Conservation (phyloP, 768 basidiomycete species). For the Calvatia gigantea region DNA sequence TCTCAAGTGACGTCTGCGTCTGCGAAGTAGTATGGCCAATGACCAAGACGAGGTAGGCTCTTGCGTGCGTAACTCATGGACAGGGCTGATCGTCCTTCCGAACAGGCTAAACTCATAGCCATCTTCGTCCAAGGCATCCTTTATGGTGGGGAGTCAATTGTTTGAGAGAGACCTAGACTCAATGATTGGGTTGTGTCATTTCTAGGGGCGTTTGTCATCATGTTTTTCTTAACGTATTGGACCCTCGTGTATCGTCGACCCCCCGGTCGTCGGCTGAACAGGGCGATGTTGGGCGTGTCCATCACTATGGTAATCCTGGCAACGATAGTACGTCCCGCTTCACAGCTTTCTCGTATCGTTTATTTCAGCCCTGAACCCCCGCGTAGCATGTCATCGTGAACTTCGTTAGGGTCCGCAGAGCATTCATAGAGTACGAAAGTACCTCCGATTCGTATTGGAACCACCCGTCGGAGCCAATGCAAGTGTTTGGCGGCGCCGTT, state of each 20-base stretch:
- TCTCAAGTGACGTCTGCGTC: not conserved
- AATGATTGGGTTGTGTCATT: not conserved
- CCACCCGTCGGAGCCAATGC: constrained; percentile 24
- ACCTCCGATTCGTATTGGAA: constrained; percentile 22
- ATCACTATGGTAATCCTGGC: constrained; percentile 26
- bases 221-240: constrained; percentile 23
- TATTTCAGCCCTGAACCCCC: not conserved
- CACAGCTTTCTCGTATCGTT: not conserved
- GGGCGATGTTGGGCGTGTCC: constrained; percentile 24
- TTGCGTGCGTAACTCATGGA: not conserved
- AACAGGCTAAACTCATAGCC: constrained; percentile 20
- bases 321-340: constrained; percentile 20
- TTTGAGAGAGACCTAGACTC: not conserved
- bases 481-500: constrained; percentile 28
- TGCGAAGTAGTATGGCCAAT: not conserved
- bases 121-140: constrained; percentile 25
- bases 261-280: constrained; percentile 18
- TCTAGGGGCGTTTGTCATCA: constrained; percentile 22
- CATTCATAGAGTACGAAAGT: not conserved
- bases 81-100: not conserved
- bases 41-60: not conserved
- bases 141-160: constrained; percentile 16
- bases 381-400: constrained; percentile 6
- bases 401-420: not conserved
- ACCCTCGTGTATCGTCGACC: constrained; percentile 21